Percentiles rank a stretch among this genome's conserved stretches.
These are phyloP conservation scores for Whalleya microplaca DNA, from an alignment of 2,329 filamentous ascomycete genomes.

Conservation along the genomic window DNA sequence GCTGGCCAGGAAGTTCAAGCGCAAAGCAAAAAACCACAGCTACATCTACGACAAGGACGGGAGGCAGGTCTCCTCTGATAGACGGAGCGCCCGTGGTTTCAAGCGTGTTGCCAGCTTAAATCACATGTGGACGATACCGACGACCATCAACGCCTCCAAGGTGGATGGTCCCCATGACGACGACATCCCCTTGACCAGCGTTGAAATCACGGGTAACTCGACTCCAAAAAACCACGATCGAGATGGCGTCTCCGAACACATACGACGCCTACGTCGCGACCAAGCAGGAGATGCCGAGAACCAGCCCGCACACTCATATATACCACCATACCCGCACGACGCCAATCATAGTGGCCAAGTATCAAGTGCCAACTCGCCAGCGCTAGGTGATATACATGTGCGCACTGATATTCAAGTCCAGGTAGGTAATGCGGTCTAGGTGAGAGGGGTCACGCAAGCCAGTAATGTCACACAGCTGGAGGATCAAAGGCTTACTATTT, in stretches of 20 bases:
- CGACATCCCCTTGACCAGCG: constrained; percentile 17
- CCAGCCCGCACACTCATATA: neutral
- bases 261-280: neutral
- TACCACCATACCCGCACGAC: neutral
- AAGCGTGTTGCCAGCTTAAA: constrained; percentile 26
- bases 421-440: constrained; percentile 6
- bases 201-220: constrained; percentile 14
- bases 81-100: constrained; percentile 22
- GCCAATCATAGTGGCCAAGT: neutral
- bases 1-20: constrained; percentile 14
- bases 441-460: neutral
- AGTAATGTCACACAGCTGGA: neutral
- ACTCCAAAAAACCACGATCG: neutral
- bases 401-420: constrained; percentile 21
- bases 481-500: neutral
- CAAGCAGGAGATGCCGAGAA: neutral
- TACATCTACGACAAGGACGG: constrained; percentile 11
- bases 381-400: constrained; percentile 17
- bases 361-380: neutral
- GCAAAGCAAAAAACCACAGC: neutral
- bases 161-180: constrained; percentile 14
- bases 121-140: constrained; percentile 22
- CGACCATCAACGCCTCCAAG: constrained; percentile 11
- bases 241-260: neutral
- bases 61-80: constrained; percentile 16